Percentiles rank a stretch among this genome's conserved stretches.
These are phyloP conservation scores for Warburgia ugandensis DNA, from an alignment of 164 flowering plant species.

Conservation along the genomic window DNA sequence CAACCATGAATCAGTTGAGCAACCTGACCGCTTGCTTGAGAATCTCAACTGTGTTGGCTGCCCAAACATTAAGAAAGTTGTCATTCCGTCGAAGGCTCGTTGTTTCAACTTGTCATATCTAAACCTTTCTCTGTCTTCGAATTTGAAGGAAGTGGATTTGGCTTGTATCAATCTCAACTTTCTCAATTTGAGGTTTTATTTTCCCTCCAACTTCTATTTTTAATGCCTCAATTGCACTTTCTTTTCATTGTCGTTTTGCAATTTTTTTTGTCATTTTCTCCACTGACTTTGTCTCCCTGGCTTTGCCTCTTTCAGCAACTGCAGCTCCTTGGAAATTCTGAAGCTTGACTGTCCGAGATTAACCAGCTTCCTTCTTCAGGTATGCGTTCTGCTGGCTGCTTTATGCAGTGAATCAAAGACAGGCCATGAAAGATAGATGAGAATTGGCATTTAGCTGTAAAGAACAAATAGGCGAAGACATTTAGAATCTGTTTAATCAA, in stretches of 20 bases:
- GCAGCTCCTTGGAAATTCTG: slow-evolving; percentile 68
- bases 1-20: slow-evolving; percentile 22
- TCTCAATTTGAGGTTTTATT: slow-evolving; percentile 78
- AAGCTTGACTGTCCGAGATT: slow-evolving; percentile 80
- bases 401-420: too few relatives aligned
- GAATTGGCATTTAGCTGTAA: background rate
- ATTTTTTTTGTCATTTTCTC: slow-evolving; percentile 1
- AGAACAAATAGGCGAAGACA: too few relatives aligned
- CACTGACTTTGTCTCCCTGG: background rate
- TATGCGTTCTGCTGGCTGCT: slow-evolving; percentile 22
- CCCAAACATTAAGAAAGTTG: slow-evolving; percentile 74
- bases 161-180: slow-evolving; percentile 61
- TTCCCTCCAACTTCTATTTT: background rate
- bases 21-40: slow-evolving; percentile 56
- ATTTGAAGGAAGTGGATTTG: slow-evolving; percentile 82
- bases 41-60: slow-evolving; percentile 94
- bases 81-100: slow-evolving; percentile 62
- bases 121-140: slow-evolving; percentile 78
- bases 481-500: too few relatives aligned
- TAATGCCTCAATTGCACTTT: too few relatives aligned
- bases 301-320: slow-evolving; percentile 45
- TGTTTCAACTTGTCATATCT: slow-evolving; percentile 67
- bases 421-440: background rate
- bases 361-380: slow-evolving; percentile 93
- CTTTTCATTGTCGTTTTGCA: too few relatives aligned